A percentile compares a stretch with the other conserved stretches of the same genome.
Conservation (phyloP, 2,329 filamentous ascomycete species). For the Penicillium corylophilum region DNA sequence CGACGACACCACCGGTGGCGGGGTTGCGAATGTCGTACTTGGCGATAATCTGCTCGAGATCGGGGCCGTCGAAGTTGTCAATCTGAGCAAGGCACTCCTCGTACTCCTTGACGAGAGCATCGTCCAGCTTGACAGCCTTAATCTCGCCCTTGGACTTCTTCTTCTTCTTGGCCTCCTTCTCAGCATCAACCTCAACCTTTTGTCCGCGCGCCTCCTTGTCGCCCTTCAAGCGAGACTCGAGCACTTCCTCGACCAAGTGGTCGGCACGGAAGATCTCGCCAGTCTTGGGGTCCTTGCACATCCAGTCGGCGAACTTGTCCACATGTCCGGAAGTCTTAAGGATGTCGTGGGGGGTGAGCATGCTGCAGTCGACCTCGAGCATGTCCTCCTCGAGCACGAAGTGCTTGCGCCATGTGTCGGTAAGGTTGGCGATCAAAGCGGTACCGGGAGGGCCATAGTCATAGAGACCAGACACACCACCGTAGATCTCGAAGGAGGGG, state of each 20-base stretch:
- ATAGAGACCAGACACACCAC: conserved; percentile 82
- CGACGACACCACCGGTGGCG: conserved; percentile 70
- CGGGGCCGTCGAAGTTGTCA: conserved; percentile 87
- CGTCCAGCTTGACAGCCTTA: conserved; percentile 80
- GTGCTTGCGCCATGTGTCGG: conserved; percentile 89
- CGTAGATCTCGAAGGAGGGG: conserved; percentile 93
- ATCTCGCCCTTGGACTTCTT: conserved; percentile 70
- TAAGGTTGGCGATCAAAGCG: conserved; percentile 80
- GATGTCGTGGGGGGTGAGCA: conserved; percentile 88
- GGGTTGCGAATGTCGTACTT: conserved; percentile 93
- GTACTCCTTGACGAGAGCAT: conserved; percentile 83
- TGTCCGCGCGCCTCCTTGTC: conserved; percentile 90
- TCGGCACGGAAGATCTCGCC: conserved; percentile 96
- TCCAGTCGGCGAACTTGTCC: conserved; percentile 97
- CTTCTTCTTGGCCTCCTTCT: conserved; percentile 86
- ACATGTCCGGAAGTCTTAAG: conserved; percentile 96
- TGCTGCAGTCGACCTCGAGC: conserved; percentile 92
- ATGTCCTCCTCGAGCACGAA: conserved; percentile 93
- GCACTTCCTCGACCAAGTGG: conserved; percentile 91
- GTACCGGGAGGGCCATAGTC: conserved; percentile 91
- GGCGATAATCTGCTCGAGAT: conserved; percentile 82
- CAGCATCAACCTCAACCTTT: conserved; percentile 64
- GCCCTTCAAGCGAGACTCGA: conserved; percentile 82
- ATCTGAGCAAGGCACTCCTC: conserved; percentile 89
- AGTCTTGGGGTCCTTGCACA: conserved; percentile 98